phyloP scores from a whole-genome alignment of 805 yeast genomes.

The Yarrowia yakushimensis region DNA sequence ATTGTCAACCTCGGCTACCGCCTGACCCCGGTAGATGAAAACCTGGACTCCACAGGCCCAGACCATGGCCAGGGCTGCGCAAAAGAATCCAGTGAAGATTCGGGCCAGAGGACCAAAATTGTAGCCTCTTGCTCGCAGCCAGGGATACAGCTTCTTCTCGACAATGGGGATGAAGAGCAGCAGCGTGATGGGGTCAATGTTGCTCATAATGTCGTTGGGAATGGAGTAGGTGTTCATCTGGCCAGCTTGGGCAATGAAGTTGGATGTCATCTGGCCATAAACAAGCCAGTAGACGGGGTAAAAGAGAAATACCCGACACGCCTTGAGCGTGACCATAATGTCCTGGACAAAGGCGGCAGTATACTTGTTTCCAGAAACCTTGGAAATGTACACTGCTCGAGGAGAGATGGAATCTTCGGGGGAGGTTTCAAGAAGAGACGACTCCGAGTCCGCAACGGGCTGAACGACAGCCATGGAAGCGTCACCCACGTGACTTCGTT shows the following conservation, averaged over 20 bases:
- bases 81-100: constrained; percentile 65
- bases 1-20: constrained; percentile 33
- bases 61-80: constrained; percentile 62
- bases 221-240: constrained; percentile 69
- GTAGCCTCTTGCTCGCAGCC: constrained; percentile 46
- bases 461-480: background rate
- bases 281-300: constrained; percentile 74
- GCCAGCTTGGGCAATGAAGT: constrained; percentile 71
- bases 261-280: constrained; percentile 68
- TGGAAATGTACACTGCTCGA: constrained; percentile 26
- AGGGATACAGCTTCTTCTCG: constrained; percentile 58
- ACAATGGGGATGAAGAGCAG: constrained; percentile 71
- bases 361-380: constrained; percentile 49
- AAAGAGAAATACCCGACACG: constrained; percentile 69
- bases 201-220: constrained; percentile 77
- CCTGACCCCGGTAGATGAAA: constrained; percentile 59
- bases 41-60: constrained; percentile 75
- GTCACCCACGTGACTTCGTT: constrained; percentile 37
- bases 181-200: constrained; percentile 70
- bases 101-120: constrained; percentile 67
- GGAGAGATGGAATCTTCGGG: background rate
- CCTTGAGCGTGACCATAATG: constrained; percentile 58
- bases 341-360: constrained; percentile 69
- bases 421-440: background rate
- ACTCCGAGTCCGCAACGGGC: too few relatives aligned